These are phyloP conservation scores for Chaetomium strumarium DNA, from an alignment of 2,329 filamentous ascomycete genomes.

Conservation along the genomic window DNA sequence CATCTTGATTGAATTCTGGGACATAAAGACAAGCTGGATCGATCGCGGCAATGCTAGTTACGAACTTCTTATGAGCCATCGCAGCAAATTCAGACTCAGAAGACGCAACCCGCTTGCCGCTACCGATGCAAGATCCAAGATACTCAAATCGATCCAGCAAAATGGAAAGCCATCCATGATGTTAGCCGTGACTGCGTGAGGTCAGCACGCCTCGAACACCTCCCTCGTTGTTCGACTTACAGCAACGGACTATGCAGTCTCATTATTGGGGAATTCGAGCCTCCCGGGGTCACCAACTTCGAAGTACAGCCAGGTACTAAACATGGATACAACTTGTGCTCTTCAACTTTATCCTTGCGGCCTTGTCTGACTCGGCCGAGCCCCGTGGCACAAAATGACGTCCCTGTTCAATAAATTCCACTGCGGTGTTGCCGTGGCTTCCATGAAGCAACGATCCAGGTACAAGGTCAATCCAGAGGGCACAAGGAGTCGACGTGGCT, in stretches of 20 bases:
- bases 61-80: not conserved
- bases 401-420: too few species aligned
- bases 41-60: not conserved
- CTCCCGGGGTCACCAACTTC: too few species aligned
- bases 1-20: not conserved
- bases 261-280: too few species aligned
- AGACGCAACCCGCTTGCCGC: not conserved
- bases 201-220: not conserved
- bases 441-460: too few species aligned
- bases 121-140: slow-evolving; percentile 8
- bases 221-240: not conserved
- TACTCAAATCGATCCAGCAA: slow-evolving; percentile 1
- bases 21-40: not conserved
- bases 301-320: too few species aligned
- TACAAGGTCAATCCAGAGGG: too few species aligned
- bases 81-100: not conserved
- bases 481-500: too few species aligned
- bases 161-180: not conserved
- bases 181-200: not conserved
- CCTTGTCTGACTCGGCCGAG: too few species aligned
- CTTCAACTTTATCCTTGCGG: too few species aligned
- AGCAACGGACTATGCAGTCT: not conserved
- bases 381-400: too few species aligned
- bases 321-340: too few species aligned
- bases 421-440: too few species aligned